Percentiles rank a stretch among this genome's conserved stretches.
phyloP scores from a whole-genome alignment of 345 rosid genomes.

The Erucastrum elatum region DNA sequence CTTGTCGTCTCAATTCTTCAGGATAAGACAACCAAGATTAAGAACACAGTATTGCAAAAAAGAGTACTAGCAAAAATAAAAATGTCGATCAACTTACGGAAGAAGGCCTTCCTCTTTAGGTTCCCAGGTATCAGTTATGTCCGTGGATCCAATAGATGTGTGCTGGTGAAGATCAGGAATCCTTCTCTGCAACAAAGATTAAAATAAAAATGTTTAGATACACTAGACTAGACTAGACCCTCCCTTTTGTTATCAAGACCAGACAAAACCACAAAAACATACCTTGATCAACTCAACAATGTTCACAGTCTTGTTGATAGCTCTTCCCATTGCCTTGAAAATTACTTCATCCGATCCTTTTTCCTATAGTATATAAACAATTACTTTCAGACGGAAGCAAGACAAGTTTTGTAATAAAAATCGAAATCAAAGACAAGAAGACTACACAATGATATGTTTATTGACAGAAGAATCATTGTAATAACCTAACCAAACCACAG shows the following conservation, averaged over 20 bases:
- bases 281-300: slow-evolving; percentile 95
- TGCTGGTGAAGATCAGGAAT: slow-evolving; percentile 89
- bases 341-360: slow-evolving; percentile 64
- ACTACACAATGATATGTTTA: background rate
- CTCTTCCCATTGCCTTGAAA: slow-evolving; percentile 98
- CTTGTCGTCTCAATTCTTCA: slow-evolving; percentile 84
- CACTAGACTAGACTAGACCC: no score
- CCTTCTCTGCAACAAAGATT: slow-evolving; percentile 64
- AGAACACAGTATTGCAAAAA: no score
- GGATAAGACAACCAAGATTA: background rate
- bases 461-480: background rate
- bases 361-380: slow-evolving; percentile 19
- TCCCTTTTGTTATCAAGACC: no score
- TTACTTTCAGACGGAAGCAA: background rate
- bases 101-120: slow-evolving; percentile 95
- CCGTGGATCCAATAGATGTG: slow-evolving; percentile 84
- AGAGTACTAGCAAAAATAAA: no score
- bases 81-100: slow-evolving; percentile 52
- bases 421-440: background rate
- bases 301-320: slow-evolving; percentile 91
- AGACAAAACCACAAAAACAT: no score
- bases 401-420: background rate
- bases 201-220: slow-evolving; percentile 20
- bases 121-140: slow-evolving; percentile 91
- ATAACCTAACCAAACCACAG: background rate